Evolutionary conservation across 495 filamentous ascomycete species (phyloP).

Genomic region (Xylona heveae): DNA sequence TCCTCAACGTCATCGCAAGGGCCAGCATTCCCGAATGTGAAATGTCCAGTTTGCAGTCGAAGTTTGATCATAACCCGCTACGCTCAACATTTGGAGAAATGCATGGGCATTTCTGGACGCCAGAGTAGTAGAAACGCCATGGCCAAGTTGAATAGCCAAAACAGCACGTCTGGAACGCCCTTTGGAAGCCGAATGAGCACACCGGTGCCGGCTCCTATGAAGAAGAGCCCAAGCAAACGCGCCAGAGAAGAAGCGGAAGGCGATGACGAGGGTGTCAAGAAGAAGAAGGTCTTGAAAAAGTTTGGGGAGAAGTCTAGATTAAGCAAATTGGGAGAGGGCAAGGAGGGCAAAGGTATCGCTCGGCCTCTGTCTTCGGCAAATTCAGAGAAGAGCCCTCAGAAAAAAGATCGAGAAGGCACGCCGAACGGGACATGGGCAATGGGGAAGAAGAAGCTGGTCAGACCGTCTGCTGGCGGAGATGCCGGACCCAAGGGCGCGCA

Average conservation of each 20-base stretch:
- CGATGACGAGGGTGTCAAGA: no score
- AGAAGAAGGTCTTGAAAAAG: no score
- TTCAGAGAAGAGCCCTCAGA: conserved; percentile 1
- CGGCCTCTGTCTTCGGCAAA: no score
- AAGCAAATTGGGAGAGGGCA: no score
- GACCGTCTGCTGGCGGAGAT: background rate
- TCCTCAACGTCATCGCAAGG: background rate
- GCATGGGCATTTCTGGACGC: background rate
- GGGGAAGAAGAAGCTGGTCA: conserved; percentile 2
- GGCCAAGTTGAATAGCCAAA: background rate
- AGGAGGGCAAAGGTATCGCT: no score
- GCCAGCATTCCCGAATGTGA: background rate
- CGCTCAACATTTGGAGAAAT: background rate
- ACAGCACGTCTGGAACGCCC: conserved; percentile 1
- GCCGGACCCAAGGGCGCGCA: no score
- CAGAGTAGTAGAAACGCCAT: background rate
- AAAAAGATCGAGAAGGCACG: conserved; percentile 1
- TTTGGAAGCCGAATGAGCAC: conserved; percentile 1
- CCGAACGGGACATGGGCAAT: background rate
- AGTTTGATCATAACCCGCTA: background rate
- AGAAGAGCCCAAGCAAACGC: no score
- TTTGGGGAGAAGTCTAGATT: no score
- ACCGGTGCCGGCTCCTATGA: conserved; percentile 1
- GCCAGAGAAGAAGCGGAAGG: no score
- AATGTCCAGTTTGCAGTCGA: background rate